Evolutionary conservation across 129 eudicot genomes (phyloP).

Genomic region (Smallanthus sonchifolius): DNA sequence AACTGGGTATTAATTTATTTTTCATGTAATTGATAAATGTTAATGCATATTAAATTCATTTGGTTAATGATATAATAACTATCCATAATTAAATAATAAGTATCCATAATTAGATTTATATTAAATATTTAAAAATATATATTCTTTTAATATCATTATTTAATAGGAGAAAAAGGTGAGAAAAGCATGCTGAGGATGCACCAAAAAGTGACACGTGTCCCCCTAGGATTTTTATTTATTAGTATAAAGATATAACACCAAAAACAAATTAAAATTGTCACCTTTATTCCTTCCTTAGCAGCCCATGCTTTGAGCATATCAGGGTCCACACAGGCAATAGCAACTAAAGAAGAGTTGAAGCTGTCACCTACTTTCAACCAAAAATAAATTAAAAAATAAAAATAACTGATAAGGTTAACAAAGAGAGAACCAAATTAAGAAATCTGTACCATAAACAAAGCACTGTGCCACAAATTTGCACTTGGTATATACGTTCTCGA

Average conservation of each 20-base stretch:
- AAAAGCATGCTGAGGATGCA: no score
- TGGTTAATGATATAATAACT: no score
- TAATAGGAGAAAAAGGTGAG: no score
- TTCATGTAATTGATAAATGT: no score
- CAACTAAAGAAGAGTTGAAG: slow-evolving; percentile 71
- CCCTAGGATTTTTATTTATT: no score
- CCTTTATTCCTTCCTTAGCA: slow-evolving; percentile 70
- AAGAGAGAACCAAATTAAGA: neutral
- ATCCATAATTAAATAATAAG: no score
- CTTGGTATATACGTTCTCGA: slow-evolving; percentile 80
- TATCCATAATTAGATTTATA: no score
- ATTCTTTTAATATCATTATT: no score
- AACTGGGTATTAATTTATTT: no score
- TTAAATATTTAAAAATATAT: no score
- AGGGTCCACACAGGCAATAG: slow-evolving; percentile 65
- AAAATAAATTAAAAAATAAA: neutral
- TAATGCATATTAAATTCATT: no score
- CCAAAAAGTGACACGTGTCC: no score
- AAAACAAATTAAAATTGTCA: slow-evolving; percentile 6
- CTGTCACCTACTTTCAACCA: slow-evolving; percentile 65
- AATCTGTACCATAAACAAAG: slow-evolving; percentile 61
- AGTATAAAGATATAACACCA: neutral
- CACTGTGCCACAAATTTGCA: slow-evolving; percentile 87
- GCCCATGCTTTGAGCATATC: slow-evolving; percentile 73
- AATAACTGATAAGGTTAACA: neutral